These are phyloP conservation scores for Marsdenia floribunda DNA, from an alignment of 257 asterid genomes.

Conservation along the genomic window DNA sequence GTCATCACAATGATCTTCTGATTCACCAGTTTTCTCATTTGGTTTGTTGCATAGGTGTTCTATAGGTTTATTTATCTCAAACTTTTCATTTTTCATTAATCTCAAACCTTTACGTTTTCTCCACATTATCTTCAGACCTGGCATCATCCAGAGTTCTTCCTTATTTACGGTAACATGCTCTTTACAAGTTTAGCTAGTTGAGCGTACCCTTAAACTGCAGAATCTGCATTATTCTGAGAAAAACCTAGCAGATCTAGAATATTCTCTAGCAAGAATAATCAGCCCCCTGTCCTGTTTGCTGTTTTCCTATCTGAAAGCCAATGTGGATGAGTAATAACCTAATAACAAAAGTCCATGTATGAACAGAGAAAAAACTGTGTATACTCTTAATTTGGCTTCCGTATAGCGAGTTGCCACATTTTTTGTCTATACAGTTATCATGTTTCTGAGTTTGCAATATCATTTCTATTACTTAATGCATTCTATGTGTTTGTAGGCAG, in stretches of 20 bases:
- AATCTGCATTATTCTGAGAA: not conserved
- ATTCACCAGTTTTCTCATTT: not conserved
- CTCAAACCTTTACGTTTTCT: not conserved
- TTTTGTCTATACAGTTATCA: not conserved
- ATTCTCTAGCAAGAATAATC: not conserved
- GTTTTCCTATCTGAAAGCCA: not conserved
- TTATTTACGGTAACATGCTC: not conserved
- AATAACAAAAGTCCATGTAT: not conserved
- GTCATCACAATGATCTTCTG: not conserved
- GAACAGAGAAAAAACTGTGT: not conserved
- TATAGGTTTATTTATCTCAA: not conserved
- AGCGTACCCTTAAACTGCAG: not conserved
- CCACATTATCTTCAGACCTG: not conserved
- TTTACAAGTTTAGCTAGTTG: not conserved
- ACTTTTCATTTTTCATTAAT: not conserved
- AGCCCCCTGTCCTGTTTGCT: not conserved
- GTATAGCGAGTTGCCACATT: not conserved
- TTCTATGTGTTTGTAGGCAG: constrained; percentile 38
- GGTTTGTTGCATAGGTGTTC: not conserved
- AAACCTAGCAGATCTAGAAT: not conserved
- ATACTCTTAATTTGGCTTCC: not conserved
- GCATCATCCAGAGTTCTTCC: not conserved
- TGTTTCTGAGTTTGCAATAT: not conserved
- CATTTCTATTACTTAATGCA: not conserved
- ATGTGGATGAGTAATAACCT: not conserved